Evolutionary conservation across 352 stramenopile species (phyloP), one percentile per base, ranked within the genome.

Genomic region (Pythium scleroteichum): DNA sequence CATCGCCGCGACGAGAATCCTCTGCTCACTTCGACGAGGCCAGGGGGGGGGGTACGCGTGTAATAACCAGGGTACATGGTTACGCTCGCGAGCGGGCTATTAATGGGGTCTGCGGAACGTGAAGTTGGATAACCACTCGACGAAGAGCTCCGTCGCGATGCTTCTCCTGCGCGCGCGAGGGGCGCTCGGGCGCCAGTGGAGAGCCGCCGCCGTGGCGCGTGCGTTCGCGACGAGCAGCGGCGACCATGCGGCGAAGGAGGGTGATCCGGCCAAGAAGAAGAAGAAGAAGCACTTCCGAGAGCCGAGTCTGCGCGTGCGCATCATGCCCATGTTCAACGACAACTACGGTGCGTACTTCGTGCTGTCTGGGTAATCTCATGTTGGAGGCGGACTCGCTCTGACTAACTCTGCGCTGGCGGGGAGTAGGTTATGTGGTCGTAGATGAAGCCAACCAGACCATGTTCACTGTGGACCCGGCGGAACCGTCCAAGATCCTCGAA

Each of bases 391-490:
- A 22, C 19, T 50, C 16, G 10, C 4, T 53, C 17, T 16, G 19
- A 16, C 35, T 50, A 20, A 14, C 33, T 54, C 44, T 35, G 23
- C 8, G 20, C 23, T 23, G 44, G 10, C 4, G 1, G 10, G 4
- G 9, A 38, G 24, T 17, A 92, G 83, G 83, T 3, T 94, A 87
- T 42, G 72, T 94, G 2, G 81, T 94, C 40, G 70, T 94, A 45
- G 85, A 94, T 48, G 73, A 94, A 58, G 68, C 72, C 24, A 94
- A 94, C 53, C 81, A 92, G 60, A 91, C 83, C 20, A 92, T 90
- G 78, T 90, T 94, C 49, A 72, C 81, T 1, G 75, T 94, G 38
- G 85, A 94, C 45, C 83, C 82, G 12, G 85, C 81, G 0, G 81
- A 94, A 58, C 69, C 79, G 1, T 62, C 70, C 40, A 73, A 76